phyloP scores from a whole-genome alignment of 768 basidiomycete genomes.

The Gloeopeniophorella convolvens region DNA sequence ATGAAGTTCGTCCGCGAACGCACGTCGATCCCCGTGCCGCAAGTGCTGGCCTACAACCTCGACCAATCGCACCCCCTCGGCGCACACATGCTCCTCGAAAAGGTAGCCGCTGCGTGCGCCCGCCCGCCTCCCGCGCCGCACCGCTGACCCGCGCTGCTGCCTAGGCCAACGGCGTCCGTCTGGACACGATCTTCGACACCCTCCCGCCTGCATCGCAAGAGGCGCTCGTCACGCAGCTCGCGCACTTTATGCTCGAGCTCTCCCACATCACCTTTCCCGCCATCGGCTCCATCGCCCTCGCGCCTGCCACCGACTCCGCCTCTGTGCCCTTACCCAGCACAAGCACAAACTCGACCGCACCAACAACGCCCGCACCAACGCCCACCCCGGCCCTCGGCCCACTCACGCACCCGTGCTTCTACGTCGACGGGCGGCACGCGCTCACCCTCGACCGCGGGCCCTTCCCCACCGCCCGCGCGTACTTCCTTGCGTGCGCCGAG shows the following conservation, averaged over 20 bases:
- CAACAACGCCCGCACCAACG: neutral
- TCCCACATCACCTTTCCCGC: conserved; percentile 24
- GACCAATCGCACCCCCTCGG: conserved; percentile 19
- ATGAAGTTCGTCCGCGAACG: conserved; percentile 24
- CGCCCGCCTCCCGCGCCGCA: too few relatives aligned
- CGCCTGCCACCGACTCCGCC: neutral
- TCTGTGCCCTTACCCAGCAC: too few relatives aligned
- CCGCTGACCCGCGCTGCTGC: too few relatives aligned
- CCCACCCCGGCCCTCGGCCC: conserved; percentile 15
- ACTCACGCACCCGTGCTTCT: conserved; percentile 25
- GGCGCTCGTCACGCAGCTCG: conserved; percentile 25
- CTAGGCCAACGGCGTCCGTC: conserved; percentile 27
- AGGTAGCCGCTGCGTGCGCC: conserved; percentile 19
- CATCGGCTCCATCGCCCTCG: conserved; percentile 27
- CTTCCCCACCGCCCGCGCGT: conserved; percentile 26
- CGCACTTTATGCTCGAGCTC: conserved; percentile 27
- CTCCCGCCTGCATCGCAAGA: conserved; percentile 25
- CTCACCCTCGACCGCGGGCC: conserved; percentile 31
- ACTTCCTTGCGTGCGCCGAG: conserved; percentile 31
- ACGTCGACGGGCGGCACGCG: conserved; percentile 25
- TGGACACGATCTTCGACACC: conserved; percentile 25
- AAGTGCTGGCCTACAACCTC: conserved; percentile 20
- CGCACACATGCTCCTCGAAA: conserved; percentile 24
- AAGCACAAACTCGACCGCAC: too few relatives aligned
- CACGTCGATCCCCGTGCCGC: conserved; percentile 27